A percentile compares a stretch with the other conserved stretches of the same genome.
Conservation (phyloP, 78 protist genomes). For the Emiliania huxleyi region DNA sequence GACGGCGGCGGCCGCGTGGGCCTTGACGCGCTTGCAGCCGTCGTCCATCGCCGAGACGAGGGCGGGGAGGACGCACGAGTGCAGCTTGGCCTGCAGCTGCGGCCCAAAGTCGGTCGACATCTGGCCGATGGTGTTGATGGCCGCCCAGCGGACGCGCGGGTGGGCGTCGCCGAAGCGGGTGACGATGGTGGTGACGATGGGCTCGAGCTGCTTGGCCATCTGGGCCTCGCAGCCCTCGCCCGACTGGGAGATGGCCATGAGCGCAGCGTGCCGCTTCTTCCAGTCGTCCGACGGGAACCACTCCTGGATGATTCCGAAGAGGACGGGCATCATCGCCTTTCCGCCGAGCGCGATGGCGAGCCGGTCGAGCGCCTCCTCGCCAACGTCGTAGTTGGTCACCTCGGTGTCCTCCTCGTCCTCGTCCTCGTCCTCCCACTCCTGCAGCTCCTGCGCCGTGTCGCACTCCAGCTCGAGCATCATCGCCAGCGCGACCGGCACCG, state of each 20-base stretch:
- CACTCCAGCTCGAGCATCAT: slow-evolving; percentile 48
- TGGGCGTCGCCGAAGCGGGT: slow-evolving; percentile 70
- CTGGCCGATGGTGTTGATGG: slow-evolving; percentile 83
- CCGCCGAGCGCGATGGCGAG: slow-evolving; percentile 76
- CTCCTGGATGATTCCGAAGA: slow-evolving; percentile 18
- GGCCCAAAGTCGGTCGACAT: slow-evolving; percentile 75
- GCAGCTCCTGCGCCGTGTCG: not conserved
- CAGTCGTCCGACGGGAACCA: slow-evolving; percentile 28
- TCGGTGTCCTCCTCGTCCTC: slow-evolving; percentile 40
- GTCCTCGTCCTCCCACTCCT: not conserved
- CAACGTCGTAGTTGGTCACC: slow-evolving; percentile 54
- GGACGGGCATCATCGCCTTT: slow-evolving; percentile 41
- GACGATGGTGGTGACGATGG: slow-evolving; percentile 26
- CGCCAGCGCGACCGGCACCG: slow-evolving; percentile 52
- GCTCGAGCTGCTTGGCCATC: slow-evolving; percentile 1
- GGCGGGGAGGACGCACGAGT: slow-evolving; percentile 42
- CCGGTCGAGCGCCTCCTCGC: slow-evolving; percentile 74
- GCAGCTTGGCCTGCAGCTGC: slow-evolving; percentile 39
- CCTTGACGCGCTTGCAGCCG: slow-evolving; percentile 59
- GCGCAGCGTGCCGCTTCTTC: slow-evolving; percentile 67
- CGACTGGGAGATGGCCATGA: slow-evolving; percentile 56
- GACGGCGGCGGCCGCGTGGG: slow-evolving; percentile 74
- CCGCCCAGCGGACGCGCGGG: slow-evolving; percentile 87
- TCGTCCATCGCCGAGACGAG: slow-evolving; percentile 41
- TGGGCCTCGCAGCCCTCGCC: slow-evolving; percentile 61